These are phyloP conservation scores for Immersiella caudata DNA, from an alignment of 495 filamentous ascomycete species.

Conservation along the genomic window DNA sequence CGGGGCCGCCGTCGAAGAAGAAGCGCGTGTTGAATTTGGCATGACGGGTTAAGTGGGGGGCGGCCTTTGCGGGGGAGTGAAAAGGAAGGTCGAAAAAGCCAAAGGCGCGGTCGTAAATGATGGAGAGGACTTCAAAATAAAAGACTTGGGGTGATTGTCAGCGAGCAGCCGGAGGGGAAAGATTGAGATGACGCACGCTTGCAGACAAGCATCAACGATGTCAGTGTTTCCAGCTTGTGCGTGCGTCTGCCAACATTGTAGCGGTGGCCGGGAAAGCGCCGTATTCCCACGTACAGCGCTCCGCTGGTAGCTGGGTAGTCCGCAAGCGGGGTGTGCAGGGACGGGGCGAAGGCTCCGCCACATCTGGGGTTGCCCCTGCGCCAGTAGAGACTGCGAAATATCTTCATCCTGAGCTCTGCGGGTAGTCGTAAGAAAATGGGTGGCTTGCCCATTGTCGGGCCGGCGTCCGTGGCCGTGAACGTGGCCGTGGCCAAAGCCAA, in stretches of 20 bases:
- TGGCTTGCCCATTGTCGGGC: too few relatives aligned
- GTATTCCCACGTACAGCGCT: too few relatives aligned
- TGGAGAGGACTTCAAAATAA: neutral
- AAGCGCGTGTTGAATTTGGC: neutral
- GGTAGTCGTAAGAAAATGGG: neutral
- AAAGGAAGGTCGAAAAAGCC: conserved; percentile 4
- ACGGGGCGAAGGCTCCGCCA: neutral
- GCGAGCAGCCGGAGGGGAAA: neutral
- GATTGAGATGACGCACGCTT: neutral
- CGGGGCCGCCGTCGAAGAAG: conserved; percentile 1
- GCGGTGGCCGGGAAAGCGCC: too few relatives aligned
- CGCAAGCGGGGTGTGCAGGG: neutral
- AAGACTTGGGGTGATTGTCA: neutral
- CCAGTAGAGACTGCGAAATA: conserved; percentile 2
- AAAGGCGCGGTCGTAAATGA: neutral
- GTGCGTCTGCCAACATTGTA: neutral
- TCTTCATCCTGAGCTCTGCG: neutral
- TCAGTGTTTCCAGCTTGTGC: neutral
- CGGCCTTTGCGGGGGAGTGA: too few relatives aligned
- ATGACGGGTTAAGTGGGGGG: too few relatives aligned
- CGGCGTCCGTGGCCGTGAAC: too few relatives aligned
- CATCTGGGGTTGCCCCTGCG: neutral
- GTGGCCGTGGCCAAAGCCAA: too few relatives aligned
- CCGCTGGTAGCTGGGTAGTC: too few relatives aligned
- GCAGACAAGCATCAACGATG: neutral